Conservation (phyloP, 805 yeast genomes). For the Torulaspora gathmanii region DNA sequence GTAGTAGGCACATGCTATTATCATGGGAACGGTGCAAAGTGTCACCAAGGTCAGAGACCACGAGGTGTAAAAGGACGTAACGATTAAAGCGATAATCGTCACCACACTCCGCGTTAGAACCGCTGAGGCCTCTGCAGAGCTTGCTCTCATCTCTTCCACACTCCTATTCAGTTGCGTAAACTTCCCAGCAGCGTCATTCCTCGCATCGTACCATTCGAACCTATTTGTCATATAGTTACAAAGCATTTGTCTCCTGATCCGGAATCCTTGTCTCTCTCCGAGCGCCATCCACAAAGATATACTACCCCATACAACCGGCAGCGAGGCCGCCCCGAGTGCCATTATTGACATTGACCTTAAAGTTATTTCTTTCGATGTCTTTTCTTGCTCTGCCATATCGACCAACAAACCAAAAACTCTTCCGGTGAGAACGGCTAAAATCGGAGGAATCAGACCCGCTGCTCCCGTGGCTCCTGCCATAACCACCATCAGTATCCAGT, state of each 20-base stretch:
- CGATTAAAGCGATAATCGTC: conserved; percentile 50
- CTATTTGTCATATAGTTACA: conserved; percentile 43
- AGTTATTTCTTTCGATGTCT: conserved; percentile 30
- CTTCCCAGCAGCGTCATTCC: conserved; percentile 55
- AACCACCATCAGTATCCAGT: conserved; percentile 23
- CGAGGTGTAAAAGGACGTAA: conserved; percentile 67
- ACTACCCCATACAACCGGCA: conserved; percentile 49
- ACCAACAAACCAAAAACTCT: conserved; percentile 49
- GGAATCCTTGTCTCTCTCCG: conserved; percentile 65
- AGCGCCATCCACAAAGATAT: conserved; percentile 58
- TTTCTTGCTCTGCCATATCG: conserved; percentile 15
- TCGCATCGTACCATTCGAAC: conserved; percentile 59
- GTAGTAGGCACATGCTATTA: conserved; percentile 44
- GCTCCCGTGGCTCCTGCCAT: conserved; percentile 41
- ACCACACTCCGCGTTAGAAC: conserved; percentile 49
- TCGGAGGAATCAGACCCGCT: conserved; percentile 56
- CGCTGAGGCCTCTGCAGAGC: conserved; percentile 64
- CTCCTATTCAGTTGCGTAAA: conserved; percentile 64
- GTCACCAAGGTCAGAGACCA: conserved; percentile 82
- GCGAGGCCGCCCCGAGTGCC: conserved; percentile 44
- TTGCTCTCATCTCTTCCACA: conserved; percentile 65
- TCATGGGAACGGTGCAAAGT: conserved; percentile 69
- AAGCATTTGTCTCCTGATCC: conserved; percentile 49
- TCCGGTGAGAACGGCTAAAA: conserved; percentile 62
- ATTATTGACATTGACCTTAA: conserved; percentile 41